These are phyloP conservation scores for Leptographium flavum DNA, from an alignment of 2,329 filamentous ascomycete species.

Conservation along the genomic window DNA sequence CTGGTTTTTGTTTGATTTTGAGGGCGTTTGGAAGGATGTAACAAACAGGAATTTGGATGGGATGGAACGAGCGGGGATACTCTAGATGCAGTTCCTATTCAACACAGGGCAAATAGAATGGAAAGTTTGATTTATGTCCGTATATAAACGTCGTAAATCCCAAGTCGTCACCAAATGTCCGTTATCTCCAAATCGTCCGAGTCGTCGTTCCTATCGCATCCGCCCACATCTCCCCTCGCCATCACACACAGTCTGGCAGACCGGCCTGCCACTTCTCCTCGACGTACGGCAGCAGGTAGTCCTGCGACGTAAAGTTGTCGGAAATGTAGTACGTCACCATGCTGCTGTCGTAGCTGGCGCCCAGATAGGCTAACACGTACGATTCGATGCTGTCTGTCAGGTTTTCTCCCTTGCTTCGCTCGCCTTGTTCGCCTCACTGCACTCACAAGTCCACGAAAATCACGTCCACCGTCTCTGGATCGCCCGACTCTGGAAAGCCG, in stretches of 20 bases:
- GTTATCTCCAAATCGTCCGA: too few relatives aligned
- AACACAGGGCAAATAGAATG: too few relatives aligned
- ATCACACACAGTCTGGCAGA: constrained; percentile 22
- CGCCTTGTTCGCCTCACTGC: neutral
- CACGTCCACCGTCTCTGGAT: constrained; percentile 32
- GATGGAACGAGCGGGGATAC: too few relatives aligned
- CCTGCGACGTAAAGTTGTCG: constrained; percentile 24
- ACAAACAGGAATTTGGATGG: constrained; percentile 3
- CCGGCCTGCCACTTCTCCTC: constrained; percentile 23
- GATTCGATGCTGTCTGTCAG: constrained; percentile 20
- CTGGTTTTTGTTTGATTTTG: neutral
- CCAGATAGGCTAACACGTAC: constrained; percentile 22
- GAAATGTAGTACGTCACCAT: constrained; percentile 25
- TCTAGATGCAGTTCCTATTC: too few relatives aligned
- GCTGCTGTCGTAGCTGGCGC: constrained; percentile 19
- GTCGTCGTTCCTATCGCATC: too few relatives aligned
- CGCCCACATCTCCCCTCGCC: too few relatives aligned
- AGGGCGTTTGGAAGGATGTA: neutral
- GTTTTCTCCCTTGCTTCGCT: neutral
- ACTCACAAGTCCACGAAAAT: constrained; percentile 38
- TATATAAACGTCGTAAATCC: too few relatives aligned
- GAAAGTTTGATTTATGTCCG: too few relatives aligned
- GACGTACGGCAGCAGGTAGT: constrained; percentile 25
- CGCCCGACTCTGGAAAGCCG: constrained; percentile 29
- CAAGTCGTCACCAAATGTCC: too few relatives aligned